Conservation (phyloP, 202 grass and related monocot species). For the Zizania palustris region DNA sequence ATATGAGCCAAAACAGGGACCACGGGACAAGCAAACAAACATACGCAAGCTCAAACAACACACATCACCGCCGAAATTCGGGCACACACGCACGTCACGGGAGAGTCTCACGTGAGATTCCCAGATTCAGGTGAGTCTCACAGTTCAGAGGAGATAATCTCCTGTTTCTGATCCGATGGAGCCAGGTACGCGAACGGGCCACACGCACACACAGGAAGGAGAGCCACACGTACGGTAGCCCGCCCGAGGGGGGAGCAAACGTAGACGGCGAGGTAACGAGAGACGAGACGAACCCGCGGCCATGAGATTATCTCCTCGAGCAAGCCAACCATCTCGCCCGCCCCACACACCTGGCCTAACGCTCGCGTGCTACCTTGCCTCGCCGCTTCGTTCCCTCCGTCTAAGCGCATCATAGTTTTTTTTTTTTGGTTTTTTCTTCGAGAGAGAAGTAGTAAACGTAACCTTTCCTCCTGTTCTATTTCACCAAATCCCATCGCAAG, state of each 20-base stretch:
- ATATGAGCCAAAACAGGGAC: too few species aligned
- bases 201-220: neutral
- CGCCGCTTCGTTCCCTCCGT: neutral
- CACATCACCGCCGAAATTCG: too few species aligned
- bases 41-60: too few species aligned
- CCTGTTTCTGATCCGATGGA: neutral
- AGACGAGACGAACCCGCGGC: neutral
- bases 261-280: conserved; percentile 32
- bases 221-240: conserved; percentile 5
- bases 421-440: neutral
- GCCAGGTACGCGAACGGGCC: neutral
- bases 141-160: neutral
- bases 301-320: conserved; percentile 19
- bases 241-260: conserved; percentile 15
- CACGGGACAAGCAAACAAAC: too few species aligned
- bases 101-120: neutral
- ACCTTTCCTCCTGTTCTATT: conserved; percentile 7
- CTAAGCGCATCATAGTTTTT: neutral
- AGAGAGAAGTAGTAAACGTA: neutral
- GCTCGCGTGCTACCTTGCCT: neutral
- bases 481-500: conserved; percentile 43
- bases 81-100: too few species aligned
- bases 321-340: conserved; percentile 35
- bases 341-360: neutral
- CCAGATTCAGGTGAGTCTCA: neutral